phyloP scores from a whole-genome alignment of 2,329 filamentous ascomycete species.

The Rhexocercosporidium sp. region DNA sequence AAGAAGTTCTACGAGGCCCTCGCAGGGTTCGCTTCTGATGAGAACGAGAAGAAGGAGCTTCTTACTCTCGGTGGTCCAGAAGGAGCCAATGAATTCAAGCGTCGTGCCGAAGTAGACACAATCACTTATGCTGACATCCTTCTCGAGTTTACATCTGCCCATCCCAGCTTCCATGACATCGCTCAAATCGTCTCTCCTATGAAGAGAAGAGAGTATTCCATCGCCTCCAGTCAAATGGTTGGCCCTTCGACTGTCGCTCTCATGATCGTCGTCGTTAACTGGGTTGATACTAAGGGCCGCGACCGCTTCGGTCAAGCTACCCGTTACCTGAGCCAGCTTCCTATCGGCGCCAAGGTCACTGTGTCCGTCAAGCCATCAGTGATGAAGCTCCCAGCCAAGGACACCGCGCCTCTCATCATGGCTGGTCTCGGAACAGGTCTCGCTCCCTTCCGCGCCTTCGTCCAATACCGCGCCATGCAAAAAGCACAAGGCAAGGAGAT shows the following conservation, averaged over 20 bases:
- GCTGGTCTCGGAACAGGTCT: slow-evolving; percentile 97
- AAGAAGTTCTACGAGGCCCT: slow-evolving; percentile 98
- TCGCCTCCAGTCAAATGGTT: slow-evolving; percentile 95
- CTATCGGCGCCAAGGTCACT: slow-evolving; percentile 78
- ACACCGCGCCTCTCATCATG: slow-evolving; percentile 96
- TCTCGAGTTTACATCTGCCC: slow-evolving; percentile 87
- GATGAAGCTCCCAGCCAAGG: slow-evolving; percentile 93
- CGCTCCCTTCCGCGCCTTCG: slow-evolving; percentile 98
- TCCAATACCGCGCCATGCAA: slow-evolving; percentile 97
- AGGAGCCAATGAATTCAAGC: slow-evolving; percentile 90
- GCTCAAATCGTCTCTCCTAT: slow-evolving; percentile 85
- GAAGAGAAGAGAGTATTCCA: slow-evolving; percentile 99
- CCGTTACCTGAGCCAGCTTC: slow-evolving; percentile 80
- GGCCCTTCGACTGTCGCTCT: slow-evolving; percentile 88
- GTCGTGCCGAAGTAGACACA: slow-evolving; percentile 87
- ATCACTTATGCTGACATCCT: slow-evolving; percentile 90
- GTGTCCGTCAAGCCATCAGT: slow-evolving; percentile 97
- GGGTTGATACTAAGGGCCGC: slow-evolving; percentile 87
- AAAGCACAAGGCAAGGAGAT: slow-evolving; percentile 97
- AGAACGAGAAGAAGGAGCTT: slow-evolving; percentile 81
- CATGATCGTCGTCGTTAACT: slow-evolving; percentile 97
- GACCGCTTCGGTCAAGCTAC: slow-evolving; percentile 93
- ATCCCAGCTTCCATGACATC: slow-evolving; percentile 86
- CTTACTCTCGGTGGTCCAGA: slow-evolving; percentile 76
- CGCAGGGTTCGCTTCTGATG: slow-evolving; percentile 82